Evolutionary conservation across 2,329 filamentous ascomycete genomes (phyloP).

Genomic region (Nemania sp.): DNA sequence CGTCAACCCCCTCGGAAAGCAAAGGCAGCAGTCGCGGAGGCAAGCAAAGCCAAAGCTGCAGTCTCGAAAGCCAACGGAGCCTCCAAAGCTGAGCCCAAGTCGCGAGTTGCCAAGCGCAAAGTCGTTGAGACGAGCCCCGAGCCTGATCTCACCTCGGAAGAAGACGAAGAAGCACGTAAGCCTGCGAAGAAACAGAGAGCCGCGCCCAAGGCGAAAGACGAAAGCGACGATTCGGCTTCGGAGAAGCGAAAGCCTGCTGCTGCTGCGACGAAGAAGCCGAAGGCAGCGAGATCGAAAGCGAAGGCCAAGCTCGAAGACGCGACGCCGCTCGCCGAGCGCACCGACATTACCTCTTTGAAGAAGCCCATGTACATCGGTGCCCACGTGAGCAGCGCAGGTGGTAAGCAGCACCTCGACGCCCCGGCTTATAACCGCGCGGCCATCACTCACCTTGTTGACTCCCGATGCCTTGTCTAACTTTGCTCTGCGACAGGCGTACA

Average conservation of each 20-base stretch:
- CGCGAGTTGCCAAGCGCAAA: conserved; percentile 31
- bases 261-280: conserved; percentile 49
- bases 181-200: conserved; percentile 50
- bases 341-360: conserved; percentile 65
- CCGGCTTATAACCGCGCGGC: not conserved
- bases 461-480: not conserved
- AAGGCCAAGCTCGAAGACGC: conserved; percentile 46
- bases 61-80: too few relatives aligned
- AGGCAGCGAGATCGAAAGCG: conserved; percentile 36
- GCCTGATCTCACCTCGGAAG: conserved; percentile 12
- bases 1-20: conserved; percentile 20
- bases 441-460: too few relatives aligned
- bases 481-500: conserved; percentile 69
- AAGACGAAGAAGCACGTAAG: conserved; percentile 12
- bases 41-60: conserved; percentile 13
- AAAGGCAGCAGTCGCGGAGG: conserved; percentile 15
- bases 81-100: conserved; percentile 17
- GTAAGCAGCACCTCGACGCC: conserved; percentile 48
- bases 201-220: conserved; percentile 20
- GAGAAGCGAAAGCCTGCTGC: conserved; percentile 35
- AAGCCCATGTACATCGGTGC: conserved; percentile 82
- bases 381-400: conserved; percentile 88
- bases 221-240: conserved; percentile 23
- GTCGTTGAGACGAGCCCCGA: conserved; percentile 27
- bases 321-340: conserved; percentile 72